Evolutionary conservation across 352 stramenopile genomes (phyloP).

Genomic region (Phytophthora rubi): DNA sequence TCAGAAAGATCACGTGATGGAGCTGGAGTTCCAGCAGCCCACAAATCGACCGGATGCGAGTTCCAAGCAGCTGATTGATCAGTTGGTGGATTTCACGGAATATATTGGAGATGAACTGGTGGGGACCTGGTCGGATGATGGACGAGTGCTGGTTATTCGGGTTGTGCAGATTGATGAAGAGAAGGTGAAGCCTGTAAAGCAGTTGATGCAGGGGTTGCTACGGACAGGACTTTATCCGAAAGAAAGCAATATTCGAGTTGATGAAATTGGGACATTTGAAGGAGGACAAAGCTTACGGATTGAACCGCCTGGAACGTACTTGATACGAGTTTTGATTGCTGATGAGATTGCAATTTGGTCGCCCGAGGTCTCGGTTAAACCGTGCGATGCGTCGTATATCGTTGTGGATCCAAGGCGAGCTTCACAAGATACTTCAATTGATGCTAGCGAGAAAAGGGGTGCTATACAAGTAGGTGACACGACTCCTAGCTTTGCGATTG

Average conservation of each 20-base stretch:
- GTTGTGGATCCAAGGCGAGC: constrained; percentile 19
- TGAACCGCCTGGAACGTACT: constrained; percentile 42
- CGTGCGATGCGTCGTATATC: constrained; percentile 30
- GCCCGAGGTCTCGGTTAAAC: constrained; percentile 18
- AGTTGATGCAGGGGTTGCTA: constrained; percentile 56
- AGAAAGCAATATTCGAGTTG: neutral
- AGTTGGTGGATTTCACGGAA: constrained; percentile 55
- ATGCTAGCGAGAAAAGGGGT: neutral
- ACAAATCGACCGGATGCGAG: constrained; percentile 53
- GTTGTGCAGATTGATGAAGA: constrained; percentile 47
- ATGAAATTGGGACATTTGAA: constrained; percentile 10
- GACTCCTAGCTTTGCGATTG: constrained; percentile 41
- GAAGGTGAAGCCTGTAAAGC: constrained; percentile 41
- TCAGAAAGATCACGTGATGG: constrained; percentile 47
- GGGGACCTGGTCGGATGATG: constrained; percentile 47
- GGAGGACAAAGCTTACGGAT: constrained; percentile 45
- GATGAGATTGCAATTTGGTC: constrained; percentile 23
- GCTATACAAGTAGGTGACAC: constrained; percentile 6
- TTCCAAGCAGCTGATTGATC: constrained; percentile 45
- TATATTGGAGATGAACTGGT: constrained; percentile 64
- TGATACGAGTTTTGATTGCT: constrained; percentile 25
- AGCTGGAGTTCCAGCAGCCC: constrained; percentile 57
- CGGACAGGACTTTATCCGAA: constrained; percentile 26
- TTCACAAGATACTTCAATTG: neutral
- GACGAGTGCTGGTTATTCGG: constrained; percentile 45